Conservation (phyloP, 257 asterid genomes). For the Agastache rugosa region DNA sequence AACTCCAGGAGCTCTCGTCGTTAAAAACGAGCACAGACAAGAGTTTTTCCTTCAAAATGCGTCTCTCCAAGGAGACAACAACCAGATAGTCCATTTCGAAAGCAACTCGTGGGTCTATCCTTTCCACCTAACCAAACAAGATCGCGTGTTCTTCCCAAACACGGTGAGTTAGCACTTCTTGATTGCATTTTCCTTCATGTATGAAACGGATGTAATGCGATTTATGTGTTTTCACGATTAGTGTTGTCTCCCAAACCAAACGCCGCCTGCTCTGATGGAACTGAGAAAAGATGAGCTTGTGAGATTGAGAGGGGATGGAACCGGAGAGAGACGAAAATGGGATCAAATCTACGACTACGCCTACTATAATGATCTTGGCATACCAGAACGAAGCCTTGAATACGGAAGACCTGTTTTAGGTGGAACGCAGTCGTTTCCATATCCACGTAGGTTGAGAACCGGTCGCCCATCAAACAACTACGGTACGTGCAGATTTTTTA, state of each 20-base stretch:
- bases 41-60: slow-evolving; percentile 46
- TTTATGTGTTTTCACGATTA: slow-evolving; percentile 25
- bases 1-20: slow-evolving; percentile 46
- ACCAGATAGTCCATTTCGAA: slow-evolving; percentile 42
- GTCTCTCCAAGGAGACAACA: slow-evolving; percentile 36
- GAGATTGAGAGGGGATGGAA: slow-evolving; percentile 55
- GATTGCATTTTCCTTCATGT: background rate
- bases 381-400: slow-evolving; percentile 39
- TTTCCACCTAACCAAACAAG: slow-evolving; percentile 38
- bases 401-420: slow-evolving; percentile 49
- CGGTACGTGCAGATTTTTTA: slow-evolving; percentile 26
- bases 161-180: slow-evolving; percentile 39
- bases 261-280: slow-evolving; percentile 46
- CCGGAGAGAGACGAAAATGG: slow-evolving; percentile 51
- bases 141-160: slow-evolving; percentile 54
- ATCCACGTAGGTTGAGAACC: slow-evolving; percentile 58
- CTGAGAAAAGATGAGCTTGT: slow-evolving; percentile 52
- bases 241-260: slow-evolving; percentile 57
- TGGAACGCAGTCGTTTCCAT: slow-evolving; percentile 50
- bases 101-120: slow-evolving; percentile 63
- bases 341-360: slow-evolving; percentile 53
- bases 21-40: slow-evolving; percentile 44
- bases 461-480: slow-evolving; percentile 43
- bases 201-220: background rate
- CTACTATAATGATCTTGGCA: slow-evolving; percentile 50